Evolutionary conservation across 2,329 filamentous ascomycete genomes (phyloP).

Genomic region (Talaromyces islandicus): DNA sequence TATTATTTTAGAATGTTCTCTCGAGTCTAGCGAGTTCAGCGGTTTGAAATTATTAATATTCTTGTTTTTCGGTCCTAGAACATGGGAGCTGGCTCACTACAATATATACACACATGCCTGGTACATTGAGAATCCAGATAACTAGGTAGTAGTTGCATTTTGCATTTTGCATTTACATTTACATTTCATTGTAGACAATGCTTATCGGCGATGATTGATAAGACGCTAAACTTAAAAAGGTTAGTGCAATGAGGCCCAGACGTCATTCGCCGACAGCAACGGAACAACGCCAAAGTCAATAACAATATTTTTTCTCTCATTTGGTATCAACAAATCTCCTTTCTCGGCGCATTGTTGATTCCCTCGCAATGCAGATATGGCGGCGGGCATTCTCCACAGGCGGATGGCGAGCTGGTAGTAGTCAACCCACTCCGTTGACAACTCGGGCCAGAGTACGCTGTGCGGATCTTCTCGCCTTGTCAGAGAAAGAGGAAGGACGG

Average conservation of each 20-base stretch:
- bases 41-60: too few species aligned
- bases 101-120: too few species aligned
- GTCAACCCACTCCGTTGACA: slow-evolving; percentile 14
- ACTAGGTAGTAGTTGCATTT: too few species aligned
- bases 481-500: slow-evolving; percentile 19
- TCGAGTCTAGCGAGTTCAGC: too few species aligned
- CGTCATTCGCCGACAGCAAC: background rate
- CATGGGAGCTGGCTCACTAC: too few species aligned
- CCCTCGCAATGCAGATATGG: slow-evolving; percentile 33
- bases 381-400: slow-evolving; percentile 33
- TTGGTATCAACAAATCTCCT: background rate
- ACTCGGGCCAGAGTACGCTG: slow-evolving; percentile 27
- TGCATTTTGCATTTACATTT: background rate
- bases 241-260: background rate
- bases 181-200: background rate
- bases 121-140: too few species aligned
- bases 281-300: background rate
- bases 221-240: background rate
- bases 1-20: too few species aligned
- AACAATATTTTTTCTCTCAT: background rate
- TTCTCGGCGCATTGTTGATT: background rate
- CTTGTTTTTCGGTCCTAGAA: too few species aligned
- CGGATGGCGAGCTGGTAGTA: slow-evolving; percentile 23
- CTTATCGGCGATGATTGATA: background rate
- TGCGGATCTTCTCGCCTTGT: slow-evolving; percentile 31